These are phyloP conservation scores for Boletus rubroflammeus DNA, from an alignment of 768 basidiomycete genomes.

Conservation along the genomic window DNA sequence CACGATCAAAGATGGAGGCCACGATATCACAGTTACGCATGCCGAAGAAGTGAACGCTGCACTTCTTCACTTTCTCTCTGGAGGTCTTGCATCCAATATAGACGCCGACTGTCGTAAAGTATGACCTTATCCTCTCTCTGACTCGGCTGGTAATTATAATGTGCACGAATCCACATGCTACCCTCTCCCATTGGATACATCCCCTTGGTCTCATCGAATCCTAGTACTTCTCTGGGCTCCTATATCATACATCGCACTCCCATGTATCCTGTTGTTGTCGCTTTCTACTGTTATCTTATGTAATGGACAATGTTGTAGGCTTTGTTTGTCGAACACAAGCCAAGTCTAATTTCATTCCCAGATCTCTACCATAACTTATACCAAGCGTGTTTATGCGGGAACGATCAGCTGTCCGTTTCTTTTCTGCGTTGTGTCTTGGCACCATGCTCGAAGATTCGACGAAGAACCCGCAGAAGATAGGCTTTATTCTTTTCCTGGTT, in stretches of 20 bases:
- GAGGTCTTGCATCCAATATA: background rate
- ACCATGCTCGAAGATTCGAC: background rate
- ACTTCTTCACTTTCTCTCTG: constrained; percentile 27
- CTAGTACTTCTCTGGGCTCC: background rate
- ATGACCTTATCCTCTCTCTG: background rate
- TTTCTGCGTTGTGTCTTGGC: background rate
- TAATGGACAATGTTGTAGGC: constrained; percentile 13
- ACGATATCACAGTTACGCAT: constrained; percentile 34
- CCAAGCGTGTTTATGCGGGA: background rate
- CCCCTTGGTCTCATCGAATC: background rate
- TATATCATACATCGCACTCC: background rate
- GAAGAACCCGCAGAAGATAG: too few species aligned
- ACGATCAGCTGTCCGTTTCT: background rate
- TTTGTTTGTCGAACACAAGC: background rate
- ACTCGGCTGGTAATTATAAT: background rate
- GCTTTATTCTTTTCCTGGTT: background rate
- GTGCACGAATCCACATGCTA: constrained; percentile 8
- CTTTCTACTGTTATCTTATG: background rate
- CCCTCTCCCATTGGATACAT: constrained; percentile 1
- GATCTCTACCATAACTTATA: background rate
- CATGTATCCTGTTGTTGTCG: constrained; percentile 13
- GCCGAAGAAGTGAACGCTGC: constrained; percentile 28
- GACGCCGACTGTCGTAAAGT: background rate
- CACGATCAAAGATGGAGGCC: constrained; percentile 28
- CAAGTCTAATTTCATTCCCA: background rate